These are phyloP conservation scores for Crithidia bombi DNA, from an alignment of 208 protist species.

Conservation along the genomic window DNA sequence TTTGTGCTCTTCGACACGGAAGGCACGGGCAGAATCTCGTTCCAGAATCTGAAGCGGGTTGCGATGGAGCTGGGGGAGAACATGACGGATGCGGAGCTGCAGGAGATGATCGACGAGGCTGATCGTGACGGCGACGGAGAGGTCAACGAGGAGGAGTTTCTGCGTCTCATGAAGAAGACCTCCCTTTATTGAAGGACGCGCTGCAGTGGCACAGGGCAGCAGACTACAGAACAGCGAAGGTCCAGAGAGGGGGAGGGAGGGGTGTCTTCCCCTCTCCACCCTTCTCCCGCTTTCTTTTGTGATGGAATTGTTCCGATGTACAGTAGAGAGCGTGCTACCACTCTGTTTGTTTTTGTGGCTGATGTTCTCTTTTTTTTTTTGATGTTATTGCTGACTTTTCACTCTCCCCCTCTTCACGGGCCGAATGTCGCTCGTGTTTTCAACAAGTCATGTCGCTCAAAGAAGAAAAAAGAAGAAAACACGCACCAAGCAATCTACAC, in stretches of 20 bases:
- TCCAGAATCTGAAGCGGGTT: constrained; percentile 97
- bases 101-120: constrained; percentile 98
- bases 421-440: too few species aligned
- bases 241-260: neutral
- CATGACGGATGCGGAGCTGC: constrained; percentile 96
- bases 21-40: constrained; percentile 94
- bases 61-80: constrained; percentile 96
- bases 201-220: neutral
- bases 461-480: too few species aligned
- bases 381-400: too few species aligned
- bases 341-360: too few species aligned
- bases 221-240: too few species aligned
- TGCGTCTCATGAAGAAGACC: constrained; percentile 96
- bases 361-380: too few species aligned
- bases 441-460: too few species aligned
- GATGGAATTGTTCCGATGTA: too few species aligned
- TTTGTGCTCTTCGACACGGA: constrained; percentile 97
- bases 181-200: constrained; percentile 90
- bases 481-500: too few species aligned
- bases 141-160: constrained; percentile 96
- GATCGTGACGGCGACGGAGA: constrained; percentile 96
- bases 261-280: neutral
- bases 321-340: too few species aligned
- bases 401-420: too few species aligned
- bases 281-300: neutral